Conservation (phyloP, 1,139 yeast genomes). For the Taiozyma sp. region DNA sequence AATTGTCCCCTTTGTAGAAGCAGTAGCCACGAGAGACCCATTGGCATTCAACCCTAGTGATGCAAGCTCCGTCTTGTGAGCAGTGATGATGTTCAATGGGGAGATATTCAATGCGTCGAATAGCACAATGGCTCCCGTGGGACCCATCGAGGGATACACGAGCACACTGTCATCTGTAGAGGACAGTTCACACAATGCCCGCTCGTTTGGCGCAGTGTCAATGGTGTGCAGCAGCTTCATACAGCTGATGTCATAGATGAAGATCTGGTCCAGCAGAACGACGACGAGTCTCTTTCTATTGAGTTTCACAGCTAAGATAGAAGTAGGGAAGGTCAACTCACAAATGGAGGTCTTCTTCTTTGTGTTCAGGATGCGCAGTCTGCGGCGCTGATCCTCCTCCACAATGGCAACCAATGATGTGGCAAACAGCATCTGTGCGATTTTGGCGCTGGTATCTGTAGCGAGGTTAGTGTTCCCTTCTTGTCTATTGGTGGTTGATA, state of each 20-base stretch:
- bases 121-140: slow-evolving; percentile 27
- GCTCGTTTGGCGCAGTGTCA: slow-evolving; percentile 38
- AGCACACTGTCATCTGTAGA: slow-evolving; percentile 44
- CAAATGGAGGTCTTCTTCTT: slow-evolving; percentile 66
- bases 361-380: slow-evolving; percentile 58
- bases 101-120: slow-evolving; percentile 55
- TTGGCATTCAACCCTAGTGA: slow-evolving; percentile 44
- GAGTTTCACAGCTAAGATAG: slow-evolving; percentile 54
- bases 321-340: slow-evolving; percentile 62
- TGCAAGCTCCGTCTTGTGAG: slow-evolving; percentile 50
- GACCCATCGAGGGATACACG: slow-evolving; percentile 31
- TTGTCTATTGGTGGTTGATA: neutral
- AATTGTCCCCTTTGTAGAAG: slow-evolving; percentile 69
- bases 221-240: slow-evolving; percentile 62
- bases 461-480: neutral
- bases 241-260: slow-evolving; percentile 67
- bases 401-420: slow-evolving; percentile 65
- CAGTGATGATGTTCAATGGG: slow-evolving; percentile 53
- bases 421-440: slow-evolving; percentile 63
- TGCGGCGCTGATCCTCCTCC: slow-evolving; percentile 40
- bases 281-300: slow-evolving; percentile 64
- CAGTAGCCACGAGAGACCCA: slow-evolving; percentile 55
- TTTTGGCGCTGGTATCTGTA: slow-evolving; percentile 29
- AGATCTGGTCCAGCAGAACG: slow-evolving; percentile 58
- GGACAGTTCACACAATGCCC: slow-evolving; percentile 43